Evolutionary conservation across 768 basidiomycete species (phyloP).

Genomic region (Pleurotus eryngii): DNA sequence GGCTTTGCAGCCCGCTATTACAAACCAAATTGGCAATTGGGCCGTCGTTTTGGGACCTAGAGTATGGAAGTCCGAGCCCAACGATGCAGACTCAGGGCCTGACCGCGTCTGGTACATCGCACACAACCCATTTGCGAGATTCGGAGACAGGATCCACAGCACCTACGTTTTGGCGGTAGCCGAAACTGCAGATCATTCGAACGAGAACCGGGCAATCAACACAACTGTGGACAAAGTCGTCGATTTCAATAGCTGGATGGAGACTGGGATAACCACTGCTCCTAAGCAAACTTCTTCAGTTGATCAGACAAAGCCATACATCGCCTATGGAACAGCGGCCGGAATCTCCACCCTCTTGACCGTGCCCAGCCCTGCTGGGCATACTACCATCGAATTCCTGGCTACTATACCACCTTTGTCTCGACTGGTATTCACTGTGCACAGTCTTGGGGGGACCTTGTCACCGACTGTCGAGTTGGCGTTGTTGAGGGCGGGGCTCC

Average conservation of each 20-base stretch:
- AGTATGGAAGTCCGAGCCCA: constrained; percentile 2
- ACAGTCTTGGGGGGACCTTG: constrained; percentile 3
- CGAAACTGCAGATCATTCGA: background rate
- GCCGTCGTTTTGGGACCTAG: background rate
- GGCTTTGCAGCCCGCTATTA: background rate
- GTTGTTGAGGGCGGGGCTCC: background rate
- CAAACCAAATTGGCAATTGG: background rate
- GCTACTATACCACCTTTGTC: background rate
- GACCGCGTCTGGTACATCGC: background rate
- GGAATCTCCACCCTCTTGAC: background rate
- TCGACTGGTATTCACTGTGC: constrained; percentile 3
- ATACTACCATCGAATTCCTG: background rate
- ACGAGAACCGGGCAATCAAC: background rate
- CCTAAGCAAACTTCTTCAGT: no score
- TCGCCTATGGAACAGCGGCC: background rate
- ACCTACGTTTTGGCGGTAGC: constrained; percentile 2
- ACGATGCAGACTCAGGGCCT: background rate
- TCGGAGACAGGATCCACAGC: background rate
- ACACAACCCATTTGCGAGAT: constrained; percentile 1
- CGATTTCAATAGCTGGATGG: background rate
- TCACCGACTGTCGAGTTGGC: background rate
- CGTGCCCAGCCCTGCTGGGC: background rate
- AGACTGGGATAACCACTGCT: background rate
- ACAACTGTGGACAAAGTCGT: background rate
- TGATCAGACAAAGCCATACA: background rate